A percentile compares a stretch with the other conserved stretches of the same genome.
These are phyloP conservation scores for Dacryopinax primogenitus DNA, from an alignment of 768 basidiomycete species.

Conservation along the genomic window DNA sequence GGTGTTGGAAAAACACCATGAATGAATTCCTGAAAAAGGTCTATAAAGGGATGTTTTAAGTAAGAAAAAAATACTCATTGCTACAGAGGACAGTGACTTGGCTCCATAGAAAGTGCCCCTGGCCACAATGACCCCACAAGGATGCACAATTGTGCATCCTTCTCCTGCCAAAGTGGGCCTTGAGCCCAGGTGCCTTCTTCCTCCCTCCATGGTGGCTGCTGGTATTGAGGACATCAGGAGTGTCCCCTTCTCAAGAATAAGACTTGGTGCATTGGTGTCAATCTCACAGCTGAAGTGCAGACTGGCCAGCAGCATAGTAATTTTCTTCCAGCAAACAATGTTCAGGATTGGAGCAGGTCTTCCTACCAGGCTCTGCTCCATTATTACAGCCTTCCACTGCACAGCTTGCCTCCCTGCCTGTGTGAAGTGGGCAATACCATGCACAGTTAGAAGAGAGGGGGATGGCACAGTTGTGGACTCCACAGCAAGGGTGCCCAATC, in stretches of 20 bases:
- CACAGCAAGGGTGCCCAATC: conserved; percentile 27
- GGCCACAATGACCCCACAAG: conserved; percentile 10
- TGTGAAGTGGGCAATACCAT: conserved; percentile 17
- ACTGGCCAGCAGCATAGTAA: conserved; percentile 16
- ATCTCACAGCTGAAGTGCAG: conserved; percentile 25
- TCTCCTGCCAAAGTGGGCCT: conserved; percentile 1
- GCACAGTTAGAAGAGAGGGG: conserved; percentile 16
- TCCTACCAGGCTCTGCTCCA: background rate
- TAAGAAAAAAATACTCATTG: background rate
- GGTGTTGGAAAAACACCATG: background rate
- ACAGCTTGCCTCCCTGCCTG: conserved; percentile 16
- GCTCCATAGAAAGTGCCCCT: conserved; percentile 4
- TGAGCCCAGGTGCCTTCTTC: too few relatives aligned
- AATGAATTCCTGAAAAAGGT: background rate
- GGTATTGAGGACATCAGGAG: background rate
- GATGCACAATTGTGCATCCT: conserved; percentile 9
- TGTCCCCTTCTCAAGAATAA: background rate
- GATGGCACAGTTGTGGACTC: conserved; percentile 23
- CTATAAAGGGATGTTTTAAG: background rate
- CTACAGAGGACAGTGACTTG: background rate
- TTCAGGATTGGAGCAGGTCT: conserved; percentile 19
- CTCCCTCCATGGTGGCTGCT: background rate
- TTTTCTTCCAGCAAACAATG: conserved; percentile 17
- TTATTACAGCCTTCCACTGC: conserved; percentile 11
- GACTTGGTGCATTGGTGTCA: background rate